Base-by-base conservation (phyloP, 192 early-diverging fungal species). In the Backusella tarrabulga region DNA sequence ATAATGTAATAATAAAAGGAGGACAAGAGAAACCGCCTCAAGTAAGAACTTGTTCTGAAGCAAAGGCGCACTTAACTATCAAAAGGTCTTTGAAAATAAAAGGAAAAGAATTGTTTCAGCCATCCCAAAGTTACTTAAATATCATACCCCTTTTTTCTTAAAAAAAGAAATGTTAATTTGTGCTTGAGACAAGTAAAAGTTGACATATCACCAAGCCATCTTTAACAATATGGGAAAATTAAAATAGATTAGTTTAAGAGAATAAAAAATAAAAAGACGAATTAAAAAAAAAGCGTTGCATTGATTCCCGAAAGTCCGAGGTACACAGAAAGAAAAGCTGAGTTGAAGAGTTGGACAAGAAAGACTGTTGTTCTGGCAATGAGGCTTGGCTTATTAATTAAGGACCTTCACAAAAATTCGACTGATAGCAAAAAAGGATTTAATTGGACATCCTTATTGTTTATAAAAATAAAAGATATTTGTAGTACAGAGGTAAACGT, bases 301-400 rank as follows among this genome's bases (percentile, higher is more conserved):
- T 63, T 63, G n/a, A 63, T 63, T 63, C 2, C 21, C 56, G 56
- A 63, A 29, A 29, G 26, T 63, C 56, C 56, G 23, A 26, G n/a
- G 56, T 12, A 63, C 21, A 63, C n/a, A 60, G 26, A 19, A 60
- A 26, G 26, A 29, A 63, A 63, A 63, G 56, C 56, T 63, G 56
- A 63, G 56, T 63, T 26, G 56, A 63, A 63, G 56, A 29, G 56
- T 63, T 63, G 56, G 12, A 63, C 56, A 63, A 63, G 56, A 29
- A 63, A 63, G 56, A 29, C 56, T 63, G 56, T 29, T 26, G 56
- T 26, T 63, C 23, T 11, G 29, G 7, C 56, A 29, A 63, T 63
- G 23, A 29, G 56, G 23, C 23, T 23, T 29, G 56, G 23, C 23
- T 63, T 9, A 63, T 63, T 63, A 63, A 63, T 26, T 63, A 63